These are phyloP conservation scores for Chaetomium olivaceum DNA, from an alignment of 2,329 filamentous ascomycete genomes.

Conservation along the genomic window DNA sequence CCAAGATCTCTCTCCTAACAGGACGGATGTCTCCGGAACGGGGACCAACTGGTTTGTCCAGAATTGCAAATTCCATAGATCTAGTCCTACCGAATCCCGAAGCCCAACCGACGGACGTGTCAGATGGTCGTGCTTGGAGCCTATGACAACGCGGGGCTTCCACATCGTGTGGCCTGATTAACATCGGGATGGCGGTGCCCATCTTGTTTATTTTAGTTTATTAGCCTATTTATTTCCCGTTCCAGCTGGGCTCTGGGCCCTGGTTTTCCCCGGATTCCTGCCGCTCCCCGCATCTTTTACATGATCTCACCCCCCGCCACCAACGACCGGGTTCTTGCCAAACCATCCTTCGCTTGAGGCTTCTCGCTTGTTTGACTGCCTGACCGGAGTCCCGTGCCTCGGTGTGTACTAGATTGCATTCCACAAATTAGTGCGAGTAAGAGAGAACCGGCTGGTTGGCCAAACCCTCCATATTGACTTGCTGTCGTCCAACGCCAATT, in stretches of 20 bases:
- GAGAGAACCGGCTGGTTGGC: constrained; percentile 2
- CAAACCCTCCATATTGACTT: not conserved
- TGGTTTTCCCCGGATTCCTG: not conserved
- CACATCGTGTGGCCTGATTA: too few species aligned
- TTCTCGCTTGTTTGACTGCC: not conserved
- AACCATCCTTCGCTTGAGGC: not conserved
- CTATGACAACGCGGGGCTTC: too few species aligned
- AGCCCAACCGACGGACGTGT: too few species aligned
- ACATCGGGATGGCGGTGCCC: not conserved
- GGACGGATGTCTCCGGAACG: too few species aligned
- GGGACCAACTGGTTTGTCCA: too few species aligned
- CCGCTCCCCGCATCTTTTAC: constrained; percentile 2
- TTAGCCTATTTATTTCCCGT: constrained; percentile 18
- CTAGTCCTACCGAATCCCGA: too few species aligned
- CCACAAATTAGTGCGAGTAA: not conserved
- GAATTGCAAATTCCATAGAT: too few species aligned
- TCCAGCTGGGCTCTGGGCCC: not conserved
- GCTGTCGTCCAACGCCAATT: too few species aligned
- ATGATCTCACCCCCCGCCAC: constrained; percentile 8
- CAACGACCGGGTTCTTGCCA: constrained; percentile 17
- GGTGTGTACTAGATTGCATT: not conserved
- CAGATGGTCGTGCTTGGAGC: too few species aligned
- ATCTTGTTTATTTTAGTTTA: constrained; percentile 23
- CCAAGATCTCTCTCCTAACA: too few species aligned
- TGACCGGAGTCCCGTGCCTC: not conserved